phyloP scores from a whole-genome alignment of 2,329 filamentous ascomycete genomes.

The Diaporthe caulivora region DNA sequence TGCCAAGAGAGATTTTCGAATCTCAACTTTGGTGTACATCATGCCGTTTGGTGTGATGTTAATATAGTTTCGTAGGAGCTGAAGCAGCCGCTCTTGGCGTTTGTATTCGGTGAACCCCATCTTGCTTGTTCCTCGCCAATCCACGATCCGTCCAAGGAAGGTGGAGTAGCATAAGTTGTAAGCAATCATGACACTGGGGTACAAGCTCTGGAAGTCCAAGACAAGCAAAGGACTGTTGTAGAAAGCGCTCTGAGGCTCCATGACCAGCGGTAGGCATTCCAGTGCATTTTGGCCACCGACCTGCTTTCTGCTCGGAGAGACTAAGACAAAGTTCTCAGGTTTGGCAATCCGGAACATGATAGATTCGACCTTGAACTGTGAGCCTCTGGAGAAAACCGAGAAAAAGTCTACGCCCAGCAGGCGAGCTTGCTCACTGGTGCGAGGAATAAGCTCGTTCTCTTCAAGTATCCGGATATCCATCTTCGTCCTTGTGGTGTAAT shows the following conservation, averaged over 20 bases:
- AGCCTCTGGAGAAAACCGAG: conserved; percentile 93
- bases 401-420: conserved; percentile 96
- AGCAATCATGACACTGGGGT: conserved; percentile 98
- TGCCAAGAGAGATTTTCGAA: conserved; percentile 90
- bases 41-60: conserved; percentile 97
- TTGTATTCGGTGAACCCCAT: conserved; percentile 94
- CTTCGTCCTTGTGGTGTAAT: conserved; percentile 81
- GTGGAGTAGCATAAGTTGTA: conserved; percentile 99
- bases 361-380: conserved; percentile 98
- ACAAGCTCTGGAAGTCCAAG: conserved; percentile 94
- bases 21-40: conserved; percentile 89
- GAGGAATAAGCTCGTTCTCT: conserved; percentile 86
- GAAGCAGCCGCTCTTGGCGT: conserved; percentile 79
- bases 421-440: conserved; percentile 94
- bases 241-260: conserved; percentile 96
- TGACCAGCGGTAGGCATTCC: conserved; percentile 93
- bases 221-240: conserved; percentile 92
- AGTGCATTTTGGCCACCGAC: conserved; percentile 94
- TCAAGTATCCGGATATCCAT: conserved; percentile 93
- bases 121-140: conserved; percentile 92
- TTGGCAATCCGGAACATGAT: conserved; percentile 99
- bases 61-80: conserved; percentile 84
- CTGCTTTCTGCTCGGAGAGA: conserved; percentile 91
- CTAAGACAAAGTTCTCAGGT: conserved; percentile 90
- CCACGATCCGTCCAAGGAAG: conserved; percentile 85